Conservation (phyloP, 2,329 filamentous ascomycete species). For the Penicillium sclerotiorum region DNA sequence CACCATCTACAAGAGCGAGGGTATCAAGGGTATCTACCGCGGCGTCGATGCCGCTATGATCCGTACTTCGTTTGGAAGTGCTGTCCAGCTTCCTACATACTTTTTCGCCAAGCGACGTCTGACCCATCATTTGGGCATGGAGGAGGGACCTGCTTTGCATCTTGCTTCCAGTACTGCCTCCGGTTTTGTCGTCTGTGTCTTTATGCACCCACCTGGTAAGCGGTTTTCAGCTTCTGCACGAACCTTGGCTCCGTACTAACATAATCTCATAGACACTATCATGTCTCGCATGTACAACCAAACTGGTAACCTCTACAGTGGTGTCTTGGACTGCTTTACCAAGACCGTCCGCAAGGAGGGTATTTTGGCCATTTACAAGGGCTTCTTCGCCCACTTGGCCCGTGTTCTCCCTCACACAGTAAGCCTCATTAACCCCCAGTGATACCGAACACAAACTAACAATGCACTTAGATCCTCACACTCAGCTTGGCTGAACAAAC, state of each 20-base stretch:
- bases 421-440: constrained; percentile 25
- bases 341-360: constrained; percentile 93
- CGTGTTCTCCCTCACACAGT: constrained; percentile 91
- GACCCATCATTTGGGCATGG: constrained; percentile 79
- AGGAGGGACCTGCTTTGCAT: constrained; percentile 87
- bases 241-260: background rate
- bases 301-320: constrained; percentile 92
- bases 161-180: constrained; percentile 84
- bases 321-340: constrained; percentile 86
- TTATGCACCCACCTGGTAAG: constrained; percentile 94
- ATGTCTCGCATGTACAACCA: constrained; percentile 99
- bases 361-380: constrained; percentile 92
- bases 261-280: constrained; percentile 70
- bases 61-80: constrained; percentile 91
- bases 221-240: constrained; percentile 1
- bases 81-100: constrained; percentile 94
- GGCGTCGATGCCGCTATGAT: constrained; percentile 95
- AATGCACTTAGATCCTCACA: constrained; percentile 68
- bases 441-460: constrained; percentile 23
- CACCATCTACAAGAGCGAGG: constrained; percentile 78
- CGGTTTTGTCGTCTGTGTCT: constrained; percentile 93
- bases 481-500: constrained; percentile 95
- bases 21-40: constrained; percentile 79
- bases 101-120: constrained; percentile 93
- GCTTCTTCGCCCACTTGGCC: constrained; percentile 91